Conservation (phyloP, 2,329 filamentous ascomycete genomes). For the Hypoxylon sp. region DNA sequence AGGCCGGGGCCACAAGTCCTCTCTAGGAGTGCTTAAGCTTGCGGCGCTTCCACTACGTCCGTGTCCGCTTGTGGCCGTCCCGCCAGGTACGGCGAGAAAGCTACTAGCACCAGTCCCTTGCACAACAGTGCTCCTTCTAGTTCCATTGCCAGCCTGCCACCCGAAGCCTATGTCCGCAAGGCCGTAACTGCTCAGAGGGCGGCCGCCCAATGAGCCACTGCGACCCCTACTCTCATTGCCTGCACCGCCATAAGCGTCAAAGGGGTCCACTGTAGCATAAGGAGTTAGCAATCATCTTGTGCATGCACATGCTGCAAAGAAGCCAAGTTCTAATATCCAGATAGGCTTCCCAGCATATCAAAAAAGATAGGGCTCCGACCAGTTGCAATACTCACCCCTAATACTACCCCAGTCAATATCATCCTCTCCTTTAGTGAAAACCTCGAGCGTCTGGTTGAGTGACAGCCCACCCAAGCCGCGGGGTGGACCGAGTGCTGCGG, state of each 20-base stretch:
- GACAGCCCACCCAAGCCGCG: conserved; percentile 52
- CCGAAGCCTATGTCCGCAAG: conserved; percentile 67
- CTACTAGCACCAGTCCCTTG: conserved; percentile 64
- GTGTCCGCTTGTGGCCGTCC: conserved; percentile 40
- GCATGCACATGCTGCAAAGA: background rate
- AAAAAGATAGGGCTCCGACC: background rate
- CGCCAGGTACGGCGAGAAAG: conserved; percentile 67
- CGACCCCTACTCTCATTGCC: conserved; percentile 50
- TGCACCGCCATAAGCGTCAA: conserved; percentile 43
- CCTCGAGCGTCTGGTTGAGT: conserved; percentile 69
- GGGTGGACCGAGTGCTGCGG: conserved; percentile 55
- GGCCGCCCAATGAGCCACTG: conserved; percentile 50
- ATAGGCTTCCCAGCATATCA: background rate
- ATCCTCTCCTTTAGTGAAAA: conserved; percentile 73
- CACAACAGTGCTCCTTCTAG: conserved; percentile 68
- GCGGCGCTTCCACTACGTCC: conserved; percentile 46
- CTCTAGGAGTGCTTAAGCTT: conserved; percentile 42
- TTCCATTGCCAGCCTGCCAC: conserved; percentile 66
- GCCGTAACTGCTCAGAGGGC: conserved; percentile 71
- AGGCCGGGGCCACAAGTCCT: conserved; percentile 62
- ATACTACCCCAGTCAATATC: conserved; percentile 72
- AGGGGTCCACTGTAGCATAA: conserved; percentile 54
- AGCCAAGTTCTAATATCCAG: background rate
- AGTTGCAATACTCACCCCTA: conserved; percentile 52
- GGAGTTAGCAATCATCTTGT: conserved; percentile 17